Base-by-base conservation (phyloP, 2,329 filamentous ascomycete genomes). In the Botryotinia globosa region DNA sequence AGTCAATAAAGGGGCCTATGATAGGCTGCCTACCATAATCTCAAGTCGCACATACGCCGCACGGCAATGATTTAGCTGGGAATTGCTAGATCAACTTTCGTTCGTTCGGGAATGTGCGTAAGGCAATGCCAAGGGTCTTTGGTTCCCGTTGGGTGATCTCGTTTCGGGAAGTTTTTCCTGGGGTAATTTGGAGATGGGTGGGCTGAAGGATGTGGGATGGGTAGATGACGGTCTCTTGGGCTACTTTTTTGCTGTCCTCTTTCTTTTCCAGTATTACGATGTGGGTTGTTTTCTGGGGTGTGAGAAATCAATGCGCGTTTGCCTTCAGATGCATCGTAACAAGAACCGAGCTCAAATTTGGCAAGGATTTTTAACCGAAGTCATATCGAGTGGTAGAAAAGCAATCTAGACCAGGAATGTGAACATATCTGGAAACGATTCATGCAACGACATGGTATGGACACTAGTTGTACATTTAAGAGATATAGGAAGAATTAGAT, bases 11-110 rank as follows among this genome's bases (percentile, higher is more conserved):
- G 37, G 48, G 48, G 59, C 65, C 69, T 59, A 69, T 65, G 73
- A 74, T 70, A 73, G 73, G 73, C 63, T 74, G 61, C 64, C 71
- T 69, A 70, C 66, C 74, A 69, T 58, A 62, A 66, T 71, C 69
- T 71, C 59, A 66, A 71, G 69, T 71, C 48, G 61, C 39, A 71
- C 69, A 71, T 71, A 71, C 69, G 69, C 69, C 69, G 69, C 69
- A 71, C 69, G 69, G 69, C 69, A 71, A 71, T 66, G 69, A 68
- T 32, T 54, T 66, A 58, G 69, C 69, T 71, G n/a, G 69, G 45
- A 44, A 66, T 34, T 65, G 63, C 48, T 61, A 62, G 69, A 71
- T 66, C 71, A 48, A 71, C 69, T 61, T 67, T 73, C 61, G 71
- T 65, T 66, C 63, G 63, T n/a, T 73, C 69, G 69, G 69, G 69